phyloP scores from a whole-genome alignment of 2,329 filamentous ascomycete species.

The Paecilomyces variotii region DNA sequence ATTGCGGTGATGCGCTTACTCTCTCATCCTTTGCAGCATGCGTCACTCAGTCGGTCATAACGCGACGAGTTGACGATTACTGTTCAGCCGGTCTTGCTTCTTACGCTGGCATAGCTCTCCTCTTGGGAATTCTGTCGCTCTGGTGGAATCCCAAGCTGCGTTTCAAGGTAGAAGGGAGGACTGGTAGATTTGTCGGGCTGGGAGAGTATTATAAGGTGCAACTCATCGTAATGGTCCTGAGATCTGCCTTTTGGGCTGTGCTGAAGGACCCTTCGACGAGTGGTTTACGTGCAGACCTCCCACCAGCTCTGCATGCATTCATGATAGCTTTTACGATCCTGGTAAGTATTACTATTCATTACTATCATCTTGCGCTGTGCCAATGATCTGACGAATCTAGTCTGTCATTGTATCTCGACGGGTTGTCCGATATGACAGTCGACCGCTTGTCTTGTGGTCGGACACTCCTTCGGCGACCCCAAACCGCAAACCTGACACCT shows the following conservation, averaged over 20 bases:
- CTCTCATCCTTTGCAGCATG: slow-evolving; percentile 15
- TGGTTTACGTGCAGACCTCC: slow-evolving; percentile 20
- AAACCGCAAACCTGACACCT: slow-evolving; percentile 11
- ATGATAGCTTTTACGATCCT: slow-evolving; percentile 33
- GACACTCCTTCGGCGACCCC: slow-evolving; percentile 23
- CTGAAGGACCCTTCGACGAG: slow-evolving; percentile 31
- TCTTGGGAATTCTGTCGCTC: slow-evolving; percentile 35
- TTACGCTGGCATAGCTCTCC: slow-evolving; percentile 30
- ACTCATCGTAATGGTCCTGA: slow-evolving; percentile 35
- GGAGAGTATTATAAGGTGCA: slow-evolving; percentile 41
- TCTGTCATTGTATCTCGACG: slow-evolving; percentile 29
- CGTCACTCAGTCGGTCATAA: slow-evolving; percentile 10
- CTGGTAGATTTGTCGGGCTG: slow-evolving; percentile 34
- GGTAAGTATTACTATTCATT: slow-evolving; percentile 16
- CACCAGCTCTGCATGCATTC: slow-evolving; percentile 30
- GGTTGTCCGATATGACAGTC: slow-evolving; percentile 32
- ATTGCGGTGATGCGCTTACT: slow-evolving; percentile 7
- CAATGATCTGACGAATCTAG: slow-evolving; percentile 13
- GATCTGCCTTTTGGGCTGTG: slow-evolving; percentile 38
- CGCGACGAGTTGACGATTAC: slow-evolving; percentile 14
- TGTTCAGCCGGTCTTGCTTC: slow-evolving; percentile 24
- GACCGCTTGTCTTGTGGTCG: slow-evolving; percentile 35
- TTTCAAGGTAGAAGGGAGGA: slow-evolving; percentile 34
- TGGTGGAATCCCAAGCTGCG: slow-evolving; percentile 45
- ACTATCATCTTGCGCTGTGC: background rate